Evolutionary conservation across 169 alveolate species (phyloP), one percentile per base, ranked within the genome.

Genomic region (Plasmodium sp.): DNA sequence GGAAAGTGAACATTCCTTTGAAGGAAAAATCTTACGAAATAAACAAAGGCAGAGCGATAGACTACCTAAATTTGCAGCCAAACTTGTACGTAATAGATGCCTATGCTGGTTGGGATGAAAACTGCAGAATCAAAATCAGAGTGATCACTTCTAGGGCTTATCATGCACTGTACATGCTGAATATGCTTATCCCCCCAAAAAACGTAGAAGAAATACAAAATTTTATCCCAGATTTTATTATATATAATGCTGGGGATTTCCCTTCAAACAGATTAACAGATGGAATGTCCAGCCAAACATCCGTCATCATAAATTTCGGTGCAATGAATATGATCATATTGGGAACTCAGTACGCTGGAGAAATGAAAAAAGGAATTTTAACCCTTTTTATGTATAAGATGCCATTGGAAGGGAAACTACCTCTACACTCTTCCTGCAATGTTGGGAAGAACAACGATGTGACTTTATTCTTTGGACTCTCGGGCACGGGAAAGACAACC

Each of bases 401-500:
- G 98, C 99, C 99, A n/a, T 96, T 96, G 96, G 93, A 96, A 94
- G 96, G 96, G 36, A 98, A 98, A 91, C 97, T 99, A 92, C 98
- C 99, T n/a, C 96, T 99, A 95, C 99, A 99, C 96, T 98, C 99
- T n/a, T 97, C 99, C 82, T 99, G 99, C 79, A 99, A 98, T 95
- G 98, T 98, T 81, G 99, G 99, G 31, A 74, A 82, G 54, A 93
- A 95, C 10, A 99, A 98, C 81, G 99, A 98, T 92, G 99, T 98
- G 43, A 97, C 99, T 34, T 95, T 99, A 86, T 98, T 98, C 93
- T 99, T 99, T 94, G 99, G 99, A 7, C 97, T 99, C n/a, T 97
- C 99, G 41, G 99, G 99, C 45, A 99, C 99, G 36, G 99, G 99
- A 18, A 99, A 99, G 96, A 99, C 99, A 41, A 99, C 99, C 7